Evolutionary conservation across 2,329 filamentous ascomycete genomes (phyloP).

Genomic region (Pyrenochaeta sp.): DNA sequence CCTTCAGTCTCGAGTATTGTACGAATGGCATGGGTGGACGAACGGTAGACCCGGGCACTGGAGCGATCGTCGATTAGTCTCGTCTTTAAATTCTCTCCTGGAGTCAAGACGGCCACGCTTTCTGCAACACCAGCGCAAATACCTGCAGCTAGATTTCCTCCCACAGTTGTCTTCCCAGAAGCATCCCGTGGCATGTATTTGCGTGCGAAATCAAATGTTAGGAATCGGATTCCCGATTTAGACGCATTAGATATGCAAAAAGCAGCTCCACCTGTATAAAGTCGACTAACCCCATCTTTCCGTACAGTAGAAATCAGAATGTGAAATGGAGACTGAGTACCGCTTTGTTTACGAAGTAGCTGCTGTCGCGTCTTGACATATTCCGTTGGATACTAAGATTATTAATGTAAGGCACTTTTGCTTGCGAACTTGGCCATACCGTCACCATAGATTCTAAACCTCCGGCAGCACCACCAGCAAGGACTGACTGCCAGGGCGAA

Average conservation of each 20-base stretch:
- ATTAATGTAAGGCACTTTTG: background rate
- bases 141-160: constrained; percentile 10
- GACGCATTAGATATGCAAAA: constrained; percentile 14
- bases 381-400: constrained; percentile 13
- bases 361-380: constrained; percentile 16
- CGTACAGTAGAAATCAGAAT: background rate
- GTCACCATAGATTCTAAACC: background rate
- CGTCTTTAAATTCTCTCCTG: constrained; percentile 14
- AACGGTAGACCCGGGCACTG: background rate
- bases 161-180: constrained; percentile 4
- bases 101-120: constrained; percentile 9
- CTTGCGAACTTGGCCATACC: background rate
- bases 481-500: no score
- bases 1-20: constrained; percentile 7
- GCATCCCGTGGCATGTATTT: constrained; percentile 5
- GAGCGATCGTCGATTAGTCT: constrained; percentile 11
- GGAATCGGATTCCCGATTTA: constrained; percentile 14
- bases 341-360: constrained; percentile 1
- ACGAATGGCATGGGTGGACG: constrained; percentile 6
- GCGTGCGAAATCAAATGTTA: constrained; percentile 11
- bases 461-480: background rate
- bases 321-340: background rate
- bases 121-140: constrained; percentile 12
- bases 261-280: constrained; percentile 8
- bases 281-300: constrained; percentile 1